These are phyloP conservation scores for Blastobotrys elegans DNA, from an alignment of 1,139 yeast genomes.

Conservation along the genomic window DNA sequence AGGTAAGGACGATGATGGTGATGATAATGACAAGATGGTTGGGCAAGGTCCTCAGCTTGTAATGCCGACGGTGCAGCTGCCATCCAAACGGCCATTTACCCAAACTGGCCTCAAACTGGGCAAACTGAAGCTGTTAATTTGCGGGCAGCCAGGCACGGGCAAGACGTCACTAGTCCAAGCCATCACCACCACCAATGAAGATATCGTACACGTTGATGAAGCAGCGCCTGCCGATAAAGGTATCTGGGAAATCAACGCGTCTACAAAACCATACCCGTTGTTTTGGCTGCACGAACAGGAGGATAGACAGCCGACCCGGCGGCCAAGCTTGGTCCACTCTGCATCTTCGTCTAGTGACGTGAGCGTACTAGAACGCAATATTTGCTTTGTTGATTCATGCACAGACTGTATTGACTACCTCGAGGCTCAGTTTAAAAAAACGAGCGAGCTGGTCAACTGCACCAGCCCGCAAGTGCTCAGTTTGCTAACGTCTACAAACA, in stretches of 20 bases:
- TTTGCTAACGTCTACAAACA: constrained; percentile 26
- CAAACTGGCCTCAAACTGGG: constrained; percentile 26
- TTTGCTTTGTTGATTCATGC: constrained; percentile 29
- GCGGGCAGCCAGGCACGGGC: constrained; percentile 28
- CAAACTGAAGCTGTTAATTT: constrained; percentile 27
- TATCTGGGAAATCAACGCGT: constrained; percentile 21
- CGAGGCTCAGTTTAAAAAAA: constrained; percentile 25
- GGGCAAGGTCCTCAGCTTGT: constrained; percentile 18
- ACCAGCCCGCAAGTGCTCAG: constrained; percentile 21
- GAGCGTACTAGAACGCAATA: constrained; percentile 25
- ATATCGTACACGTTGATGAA: constrained; percentile 29
- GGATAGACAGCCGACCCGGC: constrained; percentile 8
- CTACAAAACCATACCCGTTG: constrained; percentile 27
- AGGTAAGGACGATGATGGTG: not conserved
- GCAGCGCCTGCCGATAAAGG: constrained; percentile 7
- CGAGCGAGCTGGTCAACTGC: constrained; percentile 29
- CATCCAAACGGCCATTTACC: constrained; percentile 28
- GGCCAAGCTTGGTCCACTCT: constrained; percentile 20
- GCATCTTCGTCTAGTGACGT: constrained; percentile 20
- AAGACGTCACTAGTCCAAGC: constrained; percentile 28
- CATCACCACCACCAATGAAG: constrained; percentile 22
- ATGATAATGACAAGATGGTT: not conserved
- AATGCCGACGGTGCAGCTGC: constrained; percentile 28
- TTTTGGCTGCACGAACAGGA: constrained; percentile 18
- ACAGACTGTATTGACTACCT: constrained; percentile 26